These are phyloP conservation scores for Aureobasidium leucospermi DNA, from an alignment of 2,329 filamentous ascomycete genomes.

Conservation along the genomic window DNA sequence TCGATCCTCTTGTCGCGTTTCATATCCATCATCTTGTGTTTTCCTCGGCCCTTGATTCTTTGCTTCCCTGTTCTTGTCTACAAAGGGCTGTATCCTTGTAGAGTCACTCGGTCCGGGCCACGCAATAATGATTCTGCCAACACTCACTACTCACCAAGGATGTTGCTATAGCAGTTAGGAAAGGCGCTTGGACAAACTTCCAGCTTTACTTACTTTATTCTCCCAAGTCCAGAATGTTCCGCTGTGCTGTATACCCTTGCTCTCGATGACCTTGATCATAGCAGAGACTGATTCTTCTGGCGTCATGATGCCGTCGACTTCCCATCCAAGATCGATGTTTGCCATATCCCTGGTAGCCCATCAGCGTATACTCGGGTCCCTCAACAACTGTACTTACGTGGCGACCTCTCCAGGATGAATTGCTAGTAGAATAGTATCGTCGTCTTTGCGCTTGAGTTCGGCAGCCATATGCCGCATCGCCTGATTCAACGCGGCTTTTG, in stretches of 20 bases:
- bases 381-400: constrained; percentile 30
- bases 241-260: constrained; percentile 41
- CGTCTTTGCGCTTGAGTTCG: constrained; percentile 45
- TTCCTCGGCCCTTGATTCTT: neutral
- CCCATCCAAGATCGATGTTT: constrained; percentile 44
- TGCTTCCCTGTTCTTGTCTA: neutral
- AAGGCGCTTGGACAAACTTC: neutral
- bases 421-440: constrained; percentile 44
- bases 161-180: constrained; percentile 19
- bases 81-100: neutral
- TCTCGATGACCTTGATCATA: constrained; percentile 46
- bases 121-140: neutral
- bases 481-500: constrained; percentile 52
- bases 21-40: neutral
- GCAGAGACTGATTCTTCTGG: constrained; percentile 42
- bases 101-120: neutral
- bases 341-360: constrained; percentile 43
- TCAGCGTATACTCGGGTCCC: neutral
- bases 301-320: constrained; percentile 46
- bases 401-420: constrained; percentile 53
- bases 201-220: constrained; percentile 28
- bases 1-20: neutral
- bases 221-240: constrained; percentile 53
- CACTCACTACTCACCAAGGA: constrained; percentile 21
- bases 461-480: constrained; percentile 49